phyloP scores from a whole-genome alignment of 75 land plant genomes.

The Cryptomeria japonica region DNA sequence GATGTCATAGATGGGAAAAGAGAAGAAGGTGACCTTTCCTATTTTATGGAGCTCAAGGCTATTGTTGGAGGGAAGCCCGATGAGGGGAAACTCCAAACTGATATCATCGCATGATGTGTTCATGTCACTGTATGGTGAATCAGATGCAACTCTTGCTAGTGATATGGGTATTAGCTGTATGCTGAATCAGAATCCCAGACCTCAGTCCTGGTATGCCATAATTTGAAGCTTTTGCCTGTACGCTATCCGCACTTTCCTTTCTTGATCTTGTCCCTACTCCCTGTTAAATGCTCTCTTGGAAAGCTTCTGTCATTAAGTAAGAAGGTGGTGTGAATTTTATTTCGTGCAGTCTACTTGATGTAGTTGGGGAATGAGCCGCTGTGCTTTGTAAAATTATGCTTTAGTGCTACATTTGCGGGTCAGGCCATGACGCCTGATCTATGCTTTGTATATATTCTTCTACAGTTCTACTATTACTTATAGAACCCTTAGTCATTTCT shows the following conservation, averaged over 20 bases:
- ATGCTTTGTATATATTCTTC: background rate
- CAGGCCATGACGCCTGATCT: background rate
- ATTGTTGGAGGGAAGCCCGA: constrained; percentile 14
- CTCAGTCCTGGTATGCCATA: background rate
- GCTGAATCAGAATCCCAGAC: background rate
- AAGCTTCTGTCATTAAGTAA: background rate
- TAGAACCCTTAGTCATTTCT: background rate
- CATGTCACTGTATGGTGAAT: background rate
- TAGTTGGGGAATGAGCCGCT: background rate
- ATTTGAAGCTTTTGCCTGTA: background rate
- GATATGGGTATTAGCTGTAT: background rate
- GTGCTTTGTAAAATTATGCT: constrained; percentile 10
- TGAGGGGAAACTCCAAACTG: background rate
- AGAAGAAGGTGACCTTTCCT: constrained; percentile 29
- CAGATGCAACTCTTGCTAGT: background rate
- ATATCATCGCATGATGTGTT: background rate
- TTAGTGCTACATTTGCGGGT: background rate
- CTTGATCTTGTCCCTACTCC: background rate
- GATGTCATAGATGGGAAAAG: constrained; percentile 35
- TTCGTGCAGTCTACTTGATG: background rate
- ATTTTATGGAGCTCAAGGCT: constrained; percentile 27
- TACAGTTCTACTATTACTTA: background rate
- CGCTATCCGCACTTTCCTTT: background rate
- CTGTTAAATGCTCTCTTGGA: background rate
- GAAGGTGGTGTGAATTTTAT: background rate